Base-by-base conservation (phyloP, 192 early-diverging fungal genomes). In the Backusella tarrabulga region DNA sequence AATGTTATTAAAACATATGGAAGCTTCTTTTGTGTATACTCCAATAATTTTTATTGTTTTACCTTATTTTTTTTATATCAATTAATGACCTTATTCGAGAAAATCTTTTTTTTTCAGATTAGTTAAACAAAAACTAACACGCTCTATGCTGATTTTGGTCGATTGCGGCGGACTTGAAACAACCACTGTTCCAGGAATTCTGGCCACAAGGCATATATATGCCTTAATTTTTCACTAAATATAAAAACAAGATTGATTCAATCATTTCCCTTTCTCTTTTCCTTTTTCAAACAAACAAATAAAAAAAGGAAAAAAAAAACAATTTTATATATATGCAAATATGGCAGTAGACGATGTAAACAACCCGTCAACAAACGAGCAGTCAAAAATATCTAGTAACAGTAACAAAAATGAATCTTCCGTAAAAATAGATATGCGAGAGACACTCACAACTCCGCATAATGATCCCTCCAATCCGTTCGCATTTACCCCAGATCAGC, bases 401-500 rank as follows among this genome's bases (percentile, higher is more conserved):
- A 34, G 32, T 36, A 68, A 7, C 1, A 71, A 69, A 36, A 19
- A 36, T 11, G 9, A 36, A 14, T 34, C 67, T 29, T 21, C 54
- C 7, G 73, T 75, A 7, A 74, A 79, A 23, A 42, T 76, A 66
- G 71, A 50, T 46, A 76, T 78, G 67, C 56, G 60, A 21, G 77
- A 73, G 29, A 17, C 70, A 14, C 44, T 72, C 11, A 78, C 83
- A 23, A 40, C 34, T n/a, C 76, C 83, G 21, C 87, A 86, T 36
- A 70, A 76, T 17, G 54, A 79, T 76, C 77, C 79, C 35, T 60
- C 78, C 5, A 86, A 87, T 75, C 89, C 85, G 1, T 91, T 90
- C 76, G 76, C 85, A 0, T 87, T 90, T 76, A 88, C 84, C n/a
- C 82, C 86, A 1, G 68, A 77, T 21, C 83, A 88, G 60, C 83